Evolutionary conservation across 1,284 basidiomycete species (phyloP).

Genomic region (Ganoderma resinaceum): DNA sequence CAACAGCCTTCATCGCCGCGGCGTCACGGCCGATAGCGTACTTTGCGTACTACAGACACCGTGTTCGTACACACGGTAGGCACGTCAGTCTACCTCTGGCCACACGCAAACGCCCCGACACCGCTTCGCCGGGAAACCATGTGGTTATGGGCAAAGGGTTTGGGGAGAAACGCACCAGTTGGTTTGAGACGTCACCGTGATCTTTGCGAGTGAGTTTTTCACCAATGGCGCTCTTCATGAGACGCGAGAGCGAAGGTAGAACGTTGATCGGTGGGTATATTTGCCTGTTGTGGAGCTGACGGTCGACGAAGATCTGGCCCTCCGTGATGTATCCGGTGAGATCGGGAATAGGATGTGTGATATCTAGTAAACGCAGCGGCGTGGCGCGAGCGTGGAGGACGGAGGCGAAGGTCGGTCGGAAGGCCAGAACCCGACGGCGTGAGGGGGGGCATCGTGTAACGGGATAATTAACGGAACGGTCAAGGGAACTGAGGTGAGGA

Average conservation of each 20-base stretch:
- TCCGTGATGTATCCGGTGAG: slow-evolving; percentile 99
- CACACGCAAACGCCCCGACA: slow-evolving; percentile 10
- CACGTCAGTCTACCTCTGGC: slow-evolving; percentile 13
- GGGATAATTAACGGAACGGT: slow-evolving; percentile 22
- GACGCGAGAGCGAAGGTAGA: slow-evolving; percentile 95
- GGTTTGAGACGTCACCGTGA: slow-evolving; percentile 98
- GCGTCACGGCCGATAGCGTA: slow-evolving; percentile 98
- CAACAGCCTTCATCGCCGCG: slow-evolving; percentile 99
- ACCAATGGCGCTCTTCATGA: slow-evolving; percentile 99
- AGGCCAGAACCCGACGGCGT: not conserved
- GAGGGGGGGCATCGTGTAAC: not conserved
- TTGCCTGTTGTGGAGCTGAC: slow-evolving; percentile 92
- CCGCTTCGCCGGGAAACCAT: not conserved
- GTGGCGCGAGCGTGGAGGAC: slow-evolving; percentile 22
- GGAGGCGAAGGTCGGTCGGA: slow-evolving; percentile 14
- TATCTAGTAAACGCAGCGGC: slow-evolving; percentile 65
- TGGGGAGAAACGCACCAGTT: slow-evolving; percentile 67
- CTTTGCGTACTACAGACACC: slow-evolving; percentile 79
- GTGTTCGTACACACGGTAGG: slow-evolving; percentile 7
- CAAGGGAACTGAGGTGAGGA: slow-evolving; percentile 19
- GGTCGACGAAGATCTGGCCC: slow-evolving; percentile 99
- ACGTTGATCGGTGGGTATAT: slow-evolving; percentile 99
- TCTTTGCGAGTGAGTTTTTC: slow-evolving; percentile 98
- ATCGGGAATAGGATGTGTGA: slow-evolving; percentile 99
- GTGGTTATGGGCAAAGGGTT: slow-evolving; percentile 6